Evolutionary conservation across 306 rosid genomes (phyloP).

Genomic region (Vachellia pachyceras): DNA sequence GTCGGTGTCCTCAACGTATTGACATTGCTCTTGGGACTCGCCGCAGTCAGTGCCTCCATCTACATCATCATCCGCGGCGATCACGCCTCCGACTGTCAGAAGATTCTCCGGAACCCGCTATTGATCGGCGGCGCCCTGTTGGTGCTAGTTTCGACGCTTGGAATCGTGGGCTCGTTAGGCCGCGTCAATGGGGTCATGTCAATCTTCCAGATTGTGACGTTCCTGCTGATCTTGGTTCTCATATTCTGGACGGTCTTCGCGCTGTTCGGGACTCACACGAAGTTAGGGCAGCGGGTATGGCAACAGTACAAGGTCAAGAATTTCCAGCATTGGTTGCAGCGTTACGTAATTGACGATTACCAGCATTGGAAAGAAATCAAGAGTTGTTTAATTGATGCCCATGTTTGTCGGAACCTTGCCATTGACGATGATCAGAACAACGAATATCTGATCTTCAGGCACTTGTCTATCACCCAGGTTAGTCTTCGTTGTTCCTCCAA

Average conservation of each 20-base stretch:
- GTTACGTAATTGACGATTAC: slow-evolving; percentile 57
- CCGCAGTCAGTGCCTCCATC: slow-evolving; percentile 48
- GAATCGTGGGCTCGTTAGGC: slow-evolving; percentile 62
- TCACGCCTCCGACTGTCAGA: slow-evolving; percentile 58
- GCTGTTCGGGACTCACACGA: slow-evolving; percentile 62
- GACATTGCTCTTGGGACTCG: slow-evolving; percentile 56
- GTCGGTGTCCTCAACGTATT: slow-evolving; percentile 62
- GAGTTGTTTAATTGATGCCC: slow-evolving; percentile 69
- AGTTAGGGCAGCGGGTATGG: slow-evolving; percentile 53
- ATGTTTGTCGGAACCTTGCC: slow-evolving; percentile 58
- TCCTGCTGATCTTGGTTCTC: slow-evolving; percentile 59
- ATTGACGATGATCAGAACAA: slow-evolving; percentile 39
- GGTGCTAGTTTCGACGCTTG: slow-evolving; percentile 57
- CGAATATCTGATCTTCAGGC: slow-evolving; percentile 44
- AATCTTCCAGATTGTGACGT: slow-evolving; percentile 53
- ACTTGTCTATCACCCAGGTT: slow-evolving; percentile 74
- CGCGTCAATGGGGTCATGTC: slow-evolving; percentile 60
- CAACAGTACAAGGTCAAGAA: slow-evolving; percentile 58
- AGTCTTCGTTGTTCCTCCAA: background rate
- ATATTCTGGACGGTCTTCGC: slow-evolving; percentile 63
- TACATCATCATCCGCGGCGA: slow-evolving; percentile 52
- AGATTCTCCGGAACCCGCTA: slow-evolving; percentile 63
- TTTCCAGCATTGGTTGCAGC: slow-evolving; percentile 79
- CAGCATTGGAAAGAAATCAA: slow-evolving; percentile 67
- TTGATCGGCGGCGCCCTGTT: slow-evolving; percentile 56